phyloP scores from a whole-genome alignment of 2,329 filamentous ascomycete species.

The Didymellaceae sp. region DNA sequence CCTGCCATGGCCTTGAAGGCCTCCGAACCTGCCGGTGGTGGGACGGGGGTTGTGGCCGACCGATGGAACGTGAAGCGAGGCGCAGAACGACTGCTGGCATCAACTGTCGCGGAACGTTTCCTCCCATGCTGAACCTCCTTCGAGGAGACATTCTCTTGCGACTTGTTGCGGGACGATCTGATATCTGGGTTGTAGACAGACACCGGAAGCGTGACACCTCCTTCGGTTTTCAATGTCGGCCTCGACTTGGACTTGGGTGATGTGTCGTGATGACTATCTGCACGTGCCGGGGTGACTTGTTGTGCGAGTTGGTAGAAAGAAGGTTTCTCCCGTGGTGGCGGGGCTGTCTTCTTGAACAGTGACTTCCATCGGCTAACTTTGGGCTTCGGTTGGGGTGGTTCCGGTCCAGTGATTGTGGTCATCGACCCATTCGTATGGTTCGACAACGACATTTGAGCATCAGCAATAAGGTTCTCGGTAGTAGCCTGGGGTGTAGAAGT shows the following conservation, averaged over 20 bases:
- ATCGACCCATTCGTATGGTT: conserved; percentile 13
- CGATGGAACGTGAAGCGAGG: conserved; percentile 20
- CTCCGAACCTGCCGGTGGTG: conserved; percentile 14
- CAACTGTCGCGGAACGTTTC: conserved; percentile 17
- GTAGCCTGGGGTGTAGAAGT: conserved; percentile 32
- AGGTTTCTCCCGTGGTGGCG: conserved; percentile 31
- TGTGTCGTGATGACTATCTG: conserved; percentile 43
- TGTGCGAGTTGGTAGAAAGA: conserved; percentile 47
- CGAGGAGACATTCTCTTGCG: conserved; percentile 25
- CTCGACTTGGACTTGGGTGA: conserved; percentile 14
- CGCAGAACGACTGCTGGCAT: conserved; percentile 1
- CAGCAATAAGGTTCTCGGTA: conserved; percentile 14
- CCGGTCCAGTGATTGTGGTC: conserved; percentile 13
- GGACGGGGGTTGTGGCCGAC: conserved; percentile 26
- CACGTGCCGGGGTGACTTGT: conserved; percentile 29
- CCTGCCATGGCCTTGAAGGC: no score
- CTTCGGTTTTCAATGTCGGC: conserved; percentile 18
- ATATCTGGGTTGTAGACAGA: conserved; percentile 41
- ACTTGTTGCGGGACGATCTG: conserved; percentile 37
- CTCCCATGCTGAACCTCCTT: conserved; percentile 28
- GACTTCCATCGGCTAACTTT: conserved; percentile 50
- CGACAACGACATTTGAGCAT: conserved; percentile 19
- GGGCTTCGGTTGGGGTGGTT: conserved; percentile 22
- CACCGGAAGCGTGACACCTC: conserved; percentile 31
- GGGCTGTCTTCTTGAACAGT: conserved; percentile 44